These are phyloP conservation scores for Diplodia seriata DNA, from an alignment of 2,329 filamentous ascomycete species.

Conservation along the genomic window DNA sequence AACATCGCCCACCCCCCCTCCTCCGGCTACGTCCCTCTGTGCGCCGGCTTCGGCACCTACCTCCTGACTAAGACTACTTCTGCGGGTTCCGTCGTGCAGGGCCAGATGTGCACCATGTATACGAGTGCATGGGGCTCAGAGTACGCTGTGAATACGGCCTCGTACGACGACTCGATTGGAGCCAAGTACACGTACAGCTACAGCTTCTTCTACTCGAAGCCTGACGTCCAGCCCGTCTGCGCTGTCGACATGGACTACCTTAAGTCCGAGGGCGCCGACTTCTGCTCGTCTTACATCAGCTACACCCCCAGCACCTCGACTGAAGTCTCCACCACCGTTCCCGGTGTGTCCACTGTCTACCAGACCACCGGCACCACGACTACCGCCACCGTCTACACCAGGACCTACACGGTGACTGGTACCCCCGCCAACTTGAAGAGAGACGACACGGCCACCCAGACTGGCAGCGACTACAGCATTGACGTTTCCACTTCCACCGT, in stretches of 20 bases:
- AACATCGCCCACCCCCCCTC: constrained; percentile 18
- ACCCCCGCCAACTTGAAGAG: not conserved
- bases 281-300: constrained; percentile 13
- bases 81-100: not conserved
- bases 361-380: not conserved
- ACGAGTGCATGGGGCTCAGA: not conserved
- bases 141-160: constrained; percentile 3
- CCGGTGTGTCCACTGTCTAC: constrained; percentile 12
- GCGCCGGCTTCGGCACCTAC: constrained; percentile 46
- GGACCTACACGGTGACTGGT: not conserved
- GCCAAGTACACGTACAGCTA: constrained; percentile 17
- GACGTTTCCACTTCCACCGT: not conserved
- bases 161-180: constrained; percentile 12
- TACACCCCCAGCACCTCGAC: constrained; percentile 14
- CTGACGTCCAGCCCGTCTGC: not conserved
- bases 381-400: constrained; percentile 1
- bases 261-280: not conserved
- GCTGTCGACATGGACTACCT: not conserved
- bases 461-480: not conserved
- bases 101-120: not conserved
- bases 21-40: constrained; percentile 30
- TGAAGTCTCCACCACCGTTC: not conserved
- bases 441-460: not conserved
- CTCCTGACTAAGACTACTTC: constrained; percentile 25
- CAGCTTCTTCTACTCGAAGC: constrained; percentile 12